phyloP scores from a whole-genome alignment of 1,139 yeast genomes.

The Suhomyces maxii region DNA sequence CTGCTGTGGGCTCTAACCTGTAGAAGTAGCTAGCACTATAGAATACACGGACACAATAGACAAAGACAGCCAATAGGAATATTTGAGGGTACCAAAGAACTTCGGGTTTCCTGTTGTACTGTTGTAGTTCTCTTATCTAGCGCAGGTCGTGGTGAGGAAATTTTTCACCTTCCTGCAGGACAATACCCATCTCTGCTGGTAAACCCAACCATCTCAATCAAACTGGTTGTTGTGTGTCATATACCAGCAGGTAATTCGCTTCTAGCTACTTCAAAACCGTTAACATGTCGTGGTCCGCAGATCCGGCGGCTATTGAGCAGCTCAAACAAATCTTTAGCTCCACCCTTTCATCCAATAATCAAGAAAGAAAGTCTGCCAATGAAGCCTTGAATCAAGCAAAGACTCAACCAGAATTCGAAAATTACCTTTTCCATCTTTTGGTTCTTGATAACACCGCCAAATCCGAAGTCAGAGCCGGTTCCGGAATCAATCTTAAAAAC shows the following conservation, averaged over 20 bases:
- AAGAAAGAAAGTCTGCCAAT: slow-evolving; percentile 59
- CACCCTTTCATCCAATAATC: slow-evolving; percentile 59
- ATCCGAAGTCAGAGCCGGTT: slow-evolving; percentile 76
- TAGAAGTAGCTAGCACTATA: no score
- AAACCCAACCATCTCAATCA: neutral
- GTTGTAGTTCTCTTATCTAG: neutral
- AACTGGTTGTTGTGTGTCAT: neutral
- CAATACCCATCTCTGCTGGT: neutral
- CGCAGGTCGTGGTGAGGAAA: slow-evolving; percentile 1
- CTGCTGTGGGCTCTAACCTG: no score
- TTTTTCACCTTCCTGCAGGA: neutral
- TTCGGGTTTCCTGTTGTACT: neutral
- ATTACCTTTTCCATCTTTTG: slow-evolving; percentile 71
- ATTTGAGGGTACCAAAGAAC: neutral
- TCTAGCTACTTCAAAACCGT: neutral
- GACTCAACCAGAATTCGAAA: slow-evolving; percentile 70
- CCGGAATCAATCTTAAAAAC: slow-evolving; percentile 85
- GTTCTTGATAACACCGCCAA: slow-evolving; percentile 49
- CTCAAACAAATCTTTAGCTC: slow-evolving; percentile 63
- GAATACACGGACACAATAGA: no score
- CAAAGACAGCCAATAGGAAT: no score
- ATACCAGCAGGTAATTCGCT: neutral
- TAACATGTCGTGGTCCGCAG: slow-evolving; percentile 56
- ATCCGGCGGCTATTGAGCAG: slow-evolving; percentile 59
- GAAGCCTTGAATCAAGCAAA: slow-evolving; percentile 70